Conservation (phyloP, 139 green algal genomes). For the Coelastrella sp. region DNA sequence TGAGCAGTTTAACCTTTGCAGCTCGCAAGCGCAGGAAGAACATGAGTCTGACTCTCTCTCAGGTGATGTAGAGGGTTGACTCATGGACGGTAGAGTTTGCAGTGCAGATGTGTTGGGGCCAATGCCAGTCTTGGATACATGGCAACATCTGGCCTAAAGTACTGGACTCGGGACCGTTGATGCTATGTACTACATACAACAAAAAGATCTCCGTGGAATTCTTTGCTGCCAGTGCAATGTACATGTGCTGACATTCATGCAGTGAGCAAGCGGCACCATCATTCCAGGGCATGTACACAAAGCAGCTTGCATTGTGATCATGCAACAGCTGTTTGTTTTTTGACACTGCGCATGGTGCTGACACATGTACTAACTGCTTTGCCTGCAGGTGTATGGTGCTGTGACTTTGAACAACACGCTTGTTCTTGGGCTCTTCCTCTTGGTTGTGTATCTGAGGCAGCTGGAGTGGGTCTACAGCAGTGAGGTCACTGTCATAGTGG, state of each 20-base stretch:
- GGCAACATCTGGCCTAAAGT: not conserved
- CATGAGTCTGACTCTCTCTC: conserved; percentile 75
- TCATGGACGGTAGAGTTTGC: no score
- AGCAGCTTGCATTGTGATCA: no score
- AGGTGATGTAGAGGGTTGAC: no score
- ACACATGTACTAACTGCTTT: not conserved
- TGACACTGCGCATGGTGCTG: no score
- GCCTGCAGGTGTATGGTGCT: conserved; percentile 69
- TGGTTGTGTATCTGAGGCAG: conserved; percentile 62
- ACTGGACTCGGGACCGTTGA: not conserved
- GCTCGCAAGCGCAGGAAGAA: conserved; percentile 65
- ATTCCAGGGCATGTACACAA: no score
- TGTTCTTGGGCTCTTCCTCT: conserved; percentile 78
- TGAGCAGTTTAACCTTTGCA: conserved; percentile 73
- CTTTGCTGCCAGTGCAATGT: not conserved
- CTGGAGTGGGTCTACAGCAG: conserved; percentile 71
- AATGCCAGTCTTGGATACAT: no score
- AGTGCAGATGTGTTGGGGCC: no score
- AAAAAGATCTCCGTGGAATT: not conserved
- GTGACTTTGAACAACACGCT: conserved; percentile 84
- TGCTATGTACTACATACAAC: no score
- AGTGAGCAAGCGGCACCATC: no score
- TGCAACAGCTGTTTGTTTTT: no score
- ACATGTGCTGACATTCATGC: not conserved
- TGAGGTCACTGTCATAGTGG: conserved; percentile 64